These are phyloP conservation scores for Solanum hybrid DNA, from an alignment of 305 asterid genomes.

Conservation along the genomic window DNA sequence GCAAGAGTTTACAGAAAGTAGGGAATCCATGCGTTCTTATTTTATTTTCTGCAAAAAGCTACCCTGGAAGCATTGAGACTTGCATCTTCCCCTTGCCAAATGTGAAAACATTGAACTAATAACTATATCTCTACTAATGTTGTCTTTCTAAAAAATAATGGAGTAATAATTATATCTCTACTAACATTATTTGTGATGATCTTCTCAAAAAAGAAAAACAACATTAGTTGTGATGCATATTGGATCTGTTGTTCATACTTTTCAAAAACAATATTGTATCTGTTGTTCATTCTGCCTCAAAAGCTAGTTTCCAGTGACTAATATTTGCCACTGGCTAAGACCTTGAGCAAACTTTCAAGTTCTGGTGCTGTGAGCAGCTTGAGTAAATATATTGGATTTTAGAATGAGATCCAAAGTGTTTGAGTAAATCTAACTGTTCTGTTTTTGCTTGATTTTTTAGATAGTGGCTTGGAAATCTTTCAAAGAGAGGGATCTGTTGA, in stretches of 20 bases:
- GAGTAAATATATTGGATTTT: neutral
- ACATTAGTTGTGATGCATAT: neutral
- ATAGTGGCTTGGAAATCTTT: conserved; percentile 20
- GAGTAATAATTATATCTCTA: neutral
- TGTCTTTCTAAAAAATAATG: neutral
- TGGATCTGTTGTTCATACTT: neutral
- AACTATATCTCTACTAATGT: neutral
- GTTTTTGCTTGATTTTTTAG: conserved; percentile 28
- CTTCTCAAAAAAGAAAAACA: neutral
- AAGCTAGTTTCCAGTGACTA: neutral
- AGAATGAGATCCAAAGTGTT: neutral
- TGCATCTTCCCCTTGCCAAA: neutral
- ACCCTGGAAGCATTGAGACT: neutral
- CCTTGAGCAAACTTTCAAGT: neutral
- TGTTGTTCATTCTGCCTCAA: neutral
- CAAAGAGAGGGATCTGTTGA: conserved; percentile 6
- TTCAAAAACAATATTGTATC: neutral
- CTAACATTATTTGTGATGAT: neutral
- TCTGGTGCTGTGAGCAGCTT: neutral
- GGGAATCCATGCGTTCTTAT: neutral
- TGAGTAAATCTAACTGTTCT: neutral
- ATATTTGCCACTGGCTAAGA: neutral
- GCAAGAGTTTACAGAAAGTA: neutral
- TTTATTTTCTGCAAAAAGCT: neutral
- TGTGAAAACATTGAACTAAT: neutral